Conservation (phyloP, 805 yeast genomes). For the Brettanomyces nanus region DNA sequence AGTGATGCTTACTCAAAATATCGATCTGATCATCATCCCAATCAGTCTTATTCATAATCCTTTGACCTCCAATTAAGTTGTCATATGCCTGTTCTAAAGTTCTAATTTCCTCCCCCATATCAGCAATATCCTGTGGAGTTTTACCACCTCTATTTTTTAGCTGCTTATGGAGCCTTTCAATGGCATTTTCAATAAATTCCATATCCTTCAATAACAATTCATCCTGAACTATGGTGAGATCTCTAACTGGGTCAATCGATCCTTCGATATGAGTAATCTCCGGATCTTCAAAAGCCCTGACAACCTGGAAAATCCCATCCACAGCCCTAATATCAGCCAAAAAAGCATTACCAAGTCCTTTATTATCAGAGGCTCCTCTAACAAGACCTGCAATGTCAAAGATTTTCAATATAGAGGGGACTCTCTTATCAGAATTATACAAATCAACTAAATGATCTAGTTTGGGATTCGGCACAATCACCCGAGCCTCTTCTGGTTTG, state of each 20-base stretch:
- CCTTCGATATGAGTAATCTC: constrained; percentile 64
- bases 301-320: constrained; percentile 65
- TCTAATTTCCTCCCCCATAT: constrained; percentile 81
- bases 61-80: constrained; percentile 73
- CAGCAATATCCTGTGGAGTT: constrained; percentile 54
- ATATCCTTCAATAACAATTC: constrained; percentile 61
- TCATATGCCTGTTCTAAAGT: constrained; percentile 68
- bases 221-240: constrained; percentile 53
- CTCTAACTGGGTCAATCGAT: constrained; percentile 55
- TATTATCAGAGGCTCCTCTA: constrained; percentile 55
- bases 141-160: constrained; percentile 75
- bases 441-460: constrained; percentile 39
- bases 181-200: constrained; percentile 63
- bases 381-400: constrained; percentile 68
- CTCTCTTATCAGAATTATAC: constrained; percentile 40
- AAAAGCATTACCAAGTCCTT: constrained; percentile 70
- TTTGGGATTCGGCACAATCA: constrained; percentile 42
- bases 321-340: constrained; percentile 61
- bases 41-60: constrained; percentile 69
- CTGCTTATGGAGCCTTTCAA: constrained; percentile 54
- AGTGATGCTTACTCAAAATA: constrained; percentile 72
- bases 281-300: constrained; percentile 53
- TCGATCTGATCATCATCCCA: constrained; percentile 94
- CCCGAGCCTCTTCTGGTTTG: constrained; percentile 60
- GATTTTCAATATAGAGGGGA: constrained; percentile 50